phyloP scores from a whole-genome alignment of 2,329 filamentous ascomycete species.

The Talaromyces sp. region DNA sequence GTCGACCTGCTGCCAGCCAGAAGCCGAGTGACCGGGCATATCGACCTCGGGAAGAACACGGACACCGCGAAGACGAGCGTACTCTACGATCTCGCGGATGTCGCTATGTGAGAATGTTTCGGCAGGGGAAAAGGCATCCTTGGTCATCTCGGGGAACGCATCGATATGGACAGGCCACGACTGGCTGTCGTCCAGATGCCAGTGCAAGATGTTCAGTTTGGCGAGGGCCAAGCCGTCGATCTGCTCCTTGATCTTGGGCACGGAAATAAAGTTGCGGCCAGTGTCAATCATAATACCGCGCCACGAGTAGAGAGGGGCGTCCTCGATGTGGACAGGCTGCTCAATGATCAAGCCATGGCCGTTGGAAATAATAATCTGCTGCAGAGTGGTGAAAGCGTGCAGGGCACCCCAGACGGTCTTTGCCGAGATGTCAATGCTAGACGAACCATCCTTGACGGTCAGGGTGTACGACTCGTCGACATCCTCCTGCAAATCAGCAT shows the following conservation, averaged over 20 bases:
- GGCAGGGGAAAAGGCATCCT: slow-evolving; percentile 48
- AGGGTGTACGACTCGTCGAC: slow-evolving; percentile 54
- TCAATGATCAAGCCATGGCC: slow-evolving; percentile 42
- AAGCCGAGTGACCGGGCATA: slow-evolving; percentile 54
- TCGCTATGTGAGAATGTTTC: slow-evolving; percentile 42
- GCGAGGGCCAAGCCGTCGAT: slow-evolving; percentile 50
- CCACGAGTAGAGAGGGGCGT: slow-evolving; percentile 48
- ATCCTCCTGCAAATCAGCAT: slow-evolving; percentile 48
- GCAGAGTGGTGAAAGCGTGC: slow-evolving; percentile 53
- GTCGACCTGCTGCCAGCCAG: slow-evolving; percentile 53
- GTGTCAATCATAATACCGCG: slow-evolving; percentile 53
- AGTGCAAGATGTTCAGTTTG: slow-evolving; percentile 54
- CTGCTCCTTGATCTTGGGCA: slow-evolving; percentile 49
- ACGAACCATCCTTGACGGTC: slow-evolving; percentile 34
- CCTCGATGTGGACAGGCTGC: slow-evolving; percentile 47
- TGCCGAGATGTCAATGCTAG: slow-evolving; percentile 41
- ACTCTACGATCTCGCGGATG: slow-evolving; percentile 42
- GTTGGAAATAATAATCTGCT: slow-evolving; percentile 50
- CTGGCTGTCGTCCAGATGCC: slow-evolving; percentile 52
- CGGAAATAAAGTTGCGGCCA: slow-evolving; percentile 49
- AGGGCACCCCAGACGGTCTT: slow-evolving; percentile 50
- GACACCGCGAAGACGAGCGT: slow-evolving; percentile 51
- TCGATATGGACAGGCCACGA: slow-evolving; percentile 50
- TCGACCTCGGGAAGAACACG: slow-evolving; percentile 57
- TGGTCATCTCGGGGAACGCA: slow-evolving; percentile 47